Evolutionary conservation across 2,329 filamentous ascomycete genomes (phyloP), one percentile per base, ranked within the genome.

Genomic region (Xylariaceae sp.): DNA sequence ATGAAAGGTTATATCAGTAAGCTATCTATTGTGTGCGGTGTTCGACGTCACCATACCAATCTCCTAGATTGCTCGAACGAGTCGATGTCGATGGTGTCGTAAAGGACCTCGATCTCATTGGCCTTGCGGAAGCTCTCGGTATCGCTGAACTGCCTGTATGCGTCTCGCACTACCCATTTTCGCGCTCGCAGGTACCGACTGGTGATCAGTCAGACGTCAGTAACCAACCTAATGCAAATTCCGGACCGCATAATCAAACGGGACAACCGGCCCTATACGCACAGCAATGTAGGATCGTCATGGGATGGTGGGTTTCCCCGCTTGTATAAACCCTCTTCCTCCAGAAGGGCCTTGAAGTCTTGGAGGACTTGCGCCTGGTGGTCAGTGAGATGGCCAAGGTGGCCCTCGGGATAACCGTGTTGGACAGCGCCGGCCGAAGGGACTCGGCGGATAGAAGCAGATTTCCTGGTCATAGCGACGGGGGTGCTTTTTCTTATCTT

Each of bases 151-250:
- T 97, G 93, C 56, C 78, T 81, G 71, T 88, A 88, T 12, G 93
- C 93, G 64, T 93, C 91, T 63, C 86, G 76, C 9, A 90, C 83
- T 23, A 88, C 77, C 79, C 93, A 97, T 73, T 87, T 89, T 54
- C 93, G 86, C 32, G 93, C 93, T 67, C 93, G 89, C 48, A 97
- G 80, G 73, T 89, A 97, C 57, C 93, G 91, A 60, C 91, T 95
- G 66, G 21, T 48, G 41, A 20, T 40, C 47, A 41, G 57, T 50
- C 32, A 23, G 26, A 44, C 44, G 54, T 62, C 50, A 59, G 59
- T 32, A 51, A 26, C 50, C 57, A 37, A 57, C 48, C 43, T 50
- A 50, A 26, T 16, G 45, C 23, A 48, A 9, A 41, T 37, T 45
- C 23, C 18, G 18, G 40, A 19, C 42, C 7, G 26, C 6, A n/a